phyloP scores from a whole-genome alignment of 2,329 filamentous ascomycete genomes.

The Trichophyton mentagrophytes region DNA sequence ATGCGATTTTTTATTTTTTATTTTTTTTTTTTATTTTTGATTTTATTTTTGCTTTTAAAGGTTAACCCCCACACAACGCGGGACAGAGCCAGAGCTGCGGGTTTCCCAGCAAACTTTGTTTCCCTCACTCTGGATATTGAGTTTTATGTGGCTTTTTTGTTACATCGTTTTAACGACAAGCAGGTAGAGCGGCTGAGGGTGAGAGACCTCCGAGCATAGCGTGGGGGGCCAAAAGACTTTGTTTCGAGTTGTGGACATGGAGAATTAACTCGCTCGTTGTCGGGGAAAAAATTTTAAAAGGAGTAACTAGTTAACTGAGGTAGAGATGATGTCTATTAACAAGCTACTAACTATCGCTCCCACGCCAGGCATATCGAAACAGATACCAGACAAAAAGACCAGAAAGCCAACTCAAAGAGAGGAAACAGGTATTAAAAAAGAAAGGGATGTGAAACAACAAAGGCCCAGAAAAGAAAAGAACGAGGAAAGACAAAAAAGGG shows the following conservation, averaged over 20 bases:
- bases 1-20: neutral
- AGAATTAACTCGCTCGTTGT: no score
- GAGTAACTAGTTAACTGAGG: neutral
- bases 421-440: neutral
- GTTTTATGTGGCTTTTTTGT: neutral
- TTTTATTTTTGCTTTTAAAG: no score
- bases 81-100: neutral
- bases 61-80: neutral
- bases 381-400: neutral
- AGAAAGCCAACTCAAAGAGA: neutral
- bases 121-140: neutral
- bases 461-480: neutral
- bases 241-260: no score
- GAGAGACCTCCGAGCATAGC: neutral
- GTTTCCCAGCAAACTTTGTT: conserved; percentile 1
- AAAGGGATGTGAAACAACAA: neutral
- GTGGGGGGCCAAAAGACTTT: neutral
- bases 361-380: neutral
- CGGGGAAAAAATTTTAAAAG: no score
- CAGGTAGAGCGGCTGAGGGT: neutral
- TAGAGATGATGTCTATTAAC: neutral
- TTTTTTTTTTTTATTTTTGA: no score
- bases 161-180: neutral
- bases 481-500: neutral
- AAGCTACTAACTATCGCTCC: neutral